A percentile compares a stretch with the other conserved stretches of the same genome.
These are phyloP conservation scores for Hypholoma sublateritium DNA, from an alignment of 768 basidiomycete species.

Conservation along the genomic window DNA sequence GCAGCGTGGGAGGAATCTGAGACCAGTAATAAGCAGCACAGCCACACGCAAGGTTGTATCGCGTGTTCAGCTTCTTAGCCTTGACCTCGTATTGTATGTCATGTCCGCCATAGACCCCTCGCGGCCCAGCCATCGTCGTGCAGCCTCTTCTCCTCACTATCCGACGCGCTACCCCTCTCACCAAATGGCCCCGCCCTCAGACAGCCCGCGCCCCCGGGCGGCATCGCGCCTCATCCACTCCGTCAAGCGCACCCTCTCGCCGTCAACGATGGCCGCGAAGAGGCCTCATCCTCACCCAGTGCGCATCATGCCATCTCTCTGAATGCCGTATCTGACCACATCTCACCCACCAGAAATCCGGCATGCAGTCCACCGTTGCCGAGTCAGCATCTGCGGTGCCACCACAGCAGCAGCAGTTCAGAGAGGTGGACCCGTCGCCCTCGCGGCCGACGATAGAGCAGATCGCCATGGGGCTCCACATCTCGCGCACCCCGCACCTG, in stretches of 20 bases:
- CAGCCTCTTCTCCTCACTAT: slow-evolving; percentile 16
- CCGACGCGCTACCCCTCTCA: slow-evolving; percentile 14
- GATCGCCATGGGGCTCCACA: slow-evolving; percentile 79
- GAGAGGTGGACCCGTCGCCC: slow-evolving; percentile 33
- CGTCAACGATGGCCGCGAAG: slow-evolving; percentile 19
- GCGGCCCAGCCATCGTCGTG: slow-evolving; percentile 15
- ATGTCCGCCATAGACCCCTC: slow-evolving; percentile 14
- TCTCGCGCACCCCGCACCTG: slow-evolving; percentile 74
- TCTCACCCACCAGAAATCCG: slow-evolving; percentile 20
- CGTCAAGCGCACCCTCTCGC: slow-evolving; percentile 29
- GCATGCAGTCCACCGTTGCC: slow-evolving; percentile 29
- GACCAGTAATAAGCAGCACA: slow-evolving; percentile 19
- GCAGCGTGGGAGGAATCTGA: neutral
- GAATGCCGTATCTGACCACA: neutral
- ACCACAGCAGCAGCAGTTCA: slow-evolving; percentile 25
- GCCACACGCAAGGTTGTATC: slow-evolving; percentile 15
- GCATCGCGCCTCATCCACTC: slow-evolving; percentile 29
- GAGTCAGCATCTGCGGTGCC: slow-evolving; percentile 19
- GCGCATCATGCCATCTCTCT: slow-evolving; percentile 1
- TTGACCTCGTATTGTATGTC: slow-evolving; percentile 8
- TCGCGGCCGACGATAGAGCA: slow-evolving; percentile 68
- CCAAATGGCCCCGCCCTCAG: slow-evolving; percentile 9
- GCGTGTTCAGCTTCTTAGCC: slow-evolving; percentile 4
- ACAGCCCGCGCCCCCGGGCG: slow-evolving; percentile 16
- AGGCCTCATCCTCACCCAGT: slow-evolving; percentile 25